Base-by-base conservation (phyloP, 2,329 filamentous ascomycete species). In the Thelonectria olida region DNA sequence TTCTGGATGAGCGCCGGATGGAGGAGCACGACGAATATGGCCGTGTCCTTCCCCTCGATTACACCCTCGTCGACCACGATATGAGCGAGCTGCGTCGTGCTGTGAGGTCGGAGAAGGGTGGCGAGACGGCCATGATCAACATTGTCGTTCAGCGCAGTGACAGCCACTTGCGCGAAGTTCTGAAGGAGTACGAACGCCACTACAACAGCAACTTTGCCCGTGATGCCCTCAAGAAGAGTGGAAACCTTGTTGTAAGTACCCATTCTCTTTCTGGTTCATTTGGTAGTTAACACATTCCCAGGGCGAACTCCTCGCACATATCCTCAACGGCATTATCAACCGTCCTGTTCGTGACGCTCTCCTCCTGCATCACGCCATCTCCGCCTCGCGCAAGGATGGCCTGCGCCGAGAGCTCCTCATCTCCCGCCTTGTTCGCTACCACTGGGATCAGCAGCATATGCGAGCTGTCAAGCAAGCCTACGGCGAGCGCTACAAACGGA, bases 261-360 rank as follows among this genome's bases (percentile, higher is more conserved):
- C 23, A 27, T 19, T 38, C 44, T 34, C 25, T 23, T 36, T 27
- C n/a, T 7, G 19, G 7, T 17, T 5, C 9, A n/a, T 15, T 15
- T 3, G 22, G 23, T 28, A 39, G n/a, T 54, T 63, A 47, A 65
- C 56, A 23, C n/a, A 28, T 42, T 4, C 31, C 45, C 68, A 97
- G 94, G 96, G 96, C 66, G 96, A 99, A 80, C 89, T 97, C 19
- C 88, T 98, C 36, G 92, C 93, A 0, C 96, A 98, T 78, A 92
- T 98, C 69, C 90, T 99, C 73, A 97, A 98, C 79, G 96, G 96
- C 72, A 89, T 97, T 58, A 97, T 98, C 81, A 98, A 98, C 80
- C 92, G 92, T 61, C 94, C 96, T 6, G 93, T 97, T 64, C 92
- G 96, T 56, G 96, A 98, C 76, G 93, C 95, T 3, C 85, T 97